A percentile compares a stretch with the other conserved stretches of the same genome.
These are phyloP conservation scores for Nemania sp. DNA, from an alignment of 2,329 filamentous ascomycete species.

Conservation along the genomic window DNA sequence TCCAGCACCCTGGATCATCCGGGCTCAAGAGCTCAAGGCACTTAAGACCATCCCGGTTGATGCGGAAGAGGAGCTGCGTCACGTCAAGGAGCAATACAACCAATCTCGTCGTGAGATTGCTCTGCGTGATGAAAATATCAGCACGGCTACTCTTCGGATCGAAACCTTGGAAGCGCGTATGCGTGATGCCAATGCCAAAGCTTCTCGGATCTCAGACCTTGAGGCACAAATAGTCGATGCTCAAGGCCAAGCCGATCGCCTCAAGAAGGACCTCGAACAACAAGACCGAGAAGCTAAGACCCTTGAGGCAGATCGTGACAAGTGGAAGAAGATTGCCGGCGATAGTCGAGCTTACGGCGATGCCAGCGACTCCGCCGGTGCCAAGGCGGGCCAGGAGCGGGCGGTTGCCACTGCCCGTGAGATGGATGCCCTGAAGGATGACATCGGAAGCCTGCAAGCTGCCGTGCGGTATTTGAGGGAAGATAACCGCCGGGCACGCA, in stretches of 20 bases:
- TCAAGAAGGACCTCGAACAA: constrained; percentile 68
- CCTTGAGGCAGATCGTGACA: constrained; percentile 68
- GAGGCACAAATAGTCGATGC: constrained; percentile 63
- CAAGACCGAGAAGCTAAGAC: constrained; percentile 69
- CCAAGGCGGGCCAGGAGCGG: constrained; percentile 65
- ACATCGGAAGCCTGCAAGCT: constrained; percentile 67
- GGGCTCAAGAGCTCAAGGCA: constrained; percentile 80
- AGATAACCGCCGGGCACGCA: constrained; percentile 66
- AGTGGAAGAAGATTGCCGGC: constrained; percentile 72
- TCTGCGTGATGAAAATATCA: constrained; percentile 78
- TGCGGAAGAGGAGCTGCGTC: constrained; percentile 81
- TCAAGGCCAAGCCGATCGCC: constrained; percentile 53
- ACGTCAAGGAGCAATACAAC: constrained; percentile 77
- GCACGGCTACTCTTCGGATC: constrained; percentile 88
- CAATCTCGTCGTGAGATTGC: constrained; percentile 75
- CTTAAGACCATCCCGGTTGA: constrained; percentile 81
- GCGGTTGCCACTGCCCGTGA: constrained; percentile 73
- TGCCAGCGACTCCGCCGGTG: constrained; percentile 47
- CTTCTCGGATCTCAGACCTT: constrained; percentile 68
- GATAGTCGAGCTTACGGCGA: constrained; percentile 62
- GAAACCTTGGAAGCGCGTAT: constrained; percentile 89
- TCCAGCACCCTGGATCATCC: constrained; percentile 79
- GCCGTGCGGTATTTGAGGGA: constrained; percentile 70
- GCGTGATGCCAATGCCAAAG: constrained; percentile 80
- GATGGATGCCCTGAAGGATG: constrained; percentile 71